A percentile compares a stretch with the other conserved stretches of the same genome.
These are phyloP conservation scores for Claviceps maximensis DNA, from an alignment of 2,329 filamentous ascomycete genomes.

Conservation along the genomic window DNA sequence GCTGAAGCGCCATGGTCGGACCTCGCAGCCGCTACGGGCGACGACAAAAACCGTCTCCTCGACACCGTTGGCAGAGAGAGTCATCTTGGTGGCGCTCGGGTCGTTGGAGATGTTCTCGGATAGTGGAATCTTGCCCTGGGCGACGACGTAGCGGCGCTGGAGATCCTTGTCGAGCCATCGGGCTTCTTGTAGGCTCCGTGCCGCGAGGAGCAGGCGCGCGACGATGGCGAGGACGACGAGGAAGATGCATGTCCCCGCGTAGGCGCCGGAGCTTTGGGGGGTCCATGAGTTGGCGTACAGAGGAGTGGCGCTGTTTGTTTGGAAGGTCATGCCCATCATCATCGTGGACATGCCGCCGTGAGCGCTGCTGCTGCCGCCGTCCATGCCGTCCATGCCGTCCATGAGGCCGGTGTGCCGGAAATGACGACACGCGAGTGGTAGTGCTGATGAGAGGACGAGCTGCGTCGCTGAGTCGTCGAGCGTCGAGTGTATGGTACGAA, in stretches of 20 bases:
- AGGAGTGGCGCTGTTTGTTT: conserved; percentile 34
- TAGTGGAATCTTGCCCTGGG: conserved; percentile 49
- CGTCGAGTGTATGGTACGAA: neutral
- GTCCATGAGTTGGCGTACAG: conserved; percentile 58
- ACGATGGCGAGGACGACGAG: conserved; percentile 61
- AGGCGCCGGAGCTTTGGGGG: conserved; percentile 53
- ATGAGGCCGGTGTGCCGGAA: conserved; percentile 12
- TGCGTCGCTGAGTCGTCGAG: neutral
- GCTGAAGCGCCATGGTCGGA: conserved; percentile 65
- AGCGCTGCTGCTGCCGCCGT: neutral
- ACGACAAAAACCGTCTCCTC: conserved; percentile 73
- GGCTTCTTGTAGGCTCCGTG: conserved; percentile 49
- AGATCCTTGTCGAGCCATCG: conserved; percentile 60
- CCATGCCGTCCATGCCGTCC: conserved; percentile 8
- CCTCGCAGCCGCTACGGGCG: conserved; percentile 36
- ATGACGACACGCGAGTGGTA: neutral
- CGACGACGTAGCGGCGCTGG: conserved; percentile 62
- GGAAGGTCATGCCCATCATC: conserved; percentile 46
- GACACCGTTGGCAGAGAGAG: conserved; percentile 61
- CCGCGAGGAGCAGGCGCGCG: conserved; percentile 58
- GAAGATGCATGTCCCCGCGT: conserved; percentile 87
- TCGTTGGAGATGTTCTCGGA: conserved; percentile 46
- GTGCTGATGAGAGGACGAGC: neutral
- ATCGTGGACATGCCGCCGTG: conserved; percentile 6
- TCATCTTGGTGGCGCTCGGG: conserved; percentile 48